These are phyloP conservation scores for Filobasidium floriforme DNA, from an alignment of 768 basidiomycete species.

Conservation along the genomic window DNA sequence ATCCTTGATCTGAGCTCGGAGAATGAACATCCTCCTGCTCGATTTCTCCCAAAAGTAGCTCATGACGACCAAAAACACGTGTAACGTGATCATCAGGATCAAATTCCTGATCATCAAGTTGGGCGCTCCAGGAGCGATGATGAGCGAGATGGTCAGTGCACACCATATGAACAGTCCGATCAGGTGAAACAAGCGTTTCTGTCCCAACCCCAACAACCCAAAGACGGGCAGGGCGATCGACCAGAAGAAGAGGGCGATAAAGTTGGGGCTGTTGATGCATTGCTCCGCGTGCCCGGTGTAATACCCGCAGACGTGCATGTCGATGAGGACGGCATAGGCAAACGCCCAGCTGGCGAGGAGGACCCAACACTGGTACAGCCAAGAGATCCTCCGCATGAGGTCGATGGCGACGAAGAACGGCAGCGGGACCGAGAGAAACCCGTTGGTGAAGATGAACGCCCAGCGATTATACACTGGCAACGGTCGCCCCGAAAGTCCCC, in stretches of 20 bases:
- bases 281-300: conserved; percentile 18
- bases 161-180: conserved; percentile 39
- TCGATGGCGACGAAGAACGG: conserved; percentile 35
- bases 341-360: conserved; percentile 34
- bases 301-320: conserved; percentile 30
- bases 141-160: conserved; percentile 33
- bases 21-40: conserved; percentile 60
- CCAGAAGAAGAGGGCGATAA: conserved; percentile 20
- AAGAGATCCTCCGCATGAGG: conserved; percentile 28
- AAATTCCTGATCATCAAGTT: conserved; percentile 48
- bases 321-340: conserved; percentile 25
- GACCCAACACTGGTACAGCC: conserved; percentile 36
- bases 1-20: conserved; percentile 67
- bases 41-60: conserved; percentile 49
- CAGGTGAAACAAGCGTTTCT: conserved; percentile 36
- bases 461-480: background rate
- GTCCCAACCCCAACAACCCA: conserved; percentile 44
- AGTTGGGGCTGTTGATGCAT: conserved; percentile 17
- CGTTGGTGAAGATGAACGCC: conserved; percentile 1
- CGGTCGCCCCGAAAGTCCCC: background rate
- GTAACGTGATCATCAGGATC: conserved; percentile 62
- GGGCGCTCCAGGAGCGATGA: conserved; percentile 38
- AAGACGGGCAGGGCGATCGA: conserved; percentile 37
- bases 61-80: conserved; percentile 67
- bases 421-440: conserved; percentile 26